Evolutionary conservation across 106 monocot species (phyloP), one percentile per base, ranked within the genome.

Genomic region (Phalaenopsis aphrodite): DNA sequence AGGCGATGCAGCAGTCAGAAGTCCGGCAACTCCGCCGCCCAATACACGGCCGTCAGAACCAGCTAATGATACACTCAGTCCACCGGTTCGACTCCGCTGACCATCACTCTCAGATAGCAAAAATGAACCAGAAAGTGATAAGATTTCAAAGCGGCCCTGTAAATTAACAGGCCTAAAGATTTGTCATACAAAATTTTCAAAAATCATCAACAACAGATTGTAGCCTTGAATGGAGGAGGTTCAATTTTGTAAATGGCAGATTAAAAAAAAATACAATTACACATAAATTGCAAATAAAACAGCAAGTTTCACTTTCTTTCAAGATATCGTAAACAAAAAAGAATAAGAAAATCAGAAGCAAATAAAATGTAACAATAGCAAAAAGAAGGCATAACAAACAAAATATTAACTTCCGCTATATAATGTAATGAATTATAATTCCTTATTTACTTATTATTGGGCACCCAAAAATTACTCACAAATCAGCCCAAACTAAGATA

Each of bases 21-120:
- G 77, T 66, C 82, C 82, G 39, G 82, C 82, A 65, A 82, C 82
- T 77, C 82, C 82, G 39, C 82, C 82, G 19, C 82, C 82, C 49
- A 82, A n/a, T 5, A 82, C 82, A 68, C 82, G 82, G 2, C 82
- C 82, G 37, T 82, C 82, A n/a, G 82, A 52, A 65, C 82, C 82
- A 52, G 82, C 82, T 12, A 82, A 67, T 10, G 82, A 82, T 47
- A 82, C 82, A 77, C 82, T 82, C 77, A 82, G 66, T 3, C 82
- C 82, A 77, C 82, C 82, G 23, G 82, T 82, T 67, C 82, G 64
- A 66, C 82, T 82, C 41, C 82, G 17, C 3, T 77, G 82, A 24
- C 82, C 77, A 41, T 19, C 67, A 24, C 66, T 68, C 8, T 82
- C 82, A 9, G 77, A 77, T 18, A 77, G 39, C 46, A 82, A 57